These are phyloP conservation scores for Nothophoma quercina DNA, from an alignment of 2,329 filamentous ascomycete genomes.

Conservation along the genomic window DNA sequence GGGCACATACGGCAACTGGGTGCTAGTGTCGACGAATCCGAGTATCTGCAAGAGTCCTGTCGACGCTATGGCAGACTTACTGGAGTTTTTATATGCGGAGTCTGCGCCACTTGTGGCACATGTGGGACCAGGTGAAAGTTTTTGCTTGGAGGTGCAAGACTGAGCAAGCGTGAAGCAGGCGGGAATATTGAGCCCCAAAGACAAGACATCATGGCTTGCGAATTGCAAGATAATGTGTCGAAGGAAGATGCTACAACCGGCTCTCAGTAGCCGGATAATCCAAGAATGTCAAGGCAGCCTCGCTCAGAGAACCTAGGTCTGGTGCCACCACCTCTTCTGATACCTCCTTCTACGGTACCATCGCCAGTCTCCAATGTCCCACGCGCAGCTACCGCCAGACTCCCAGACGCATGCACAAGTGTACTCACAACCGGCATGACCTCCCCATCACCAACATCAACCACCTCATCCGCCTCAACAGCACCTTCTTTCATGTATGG, in stretches of 20 bases:
- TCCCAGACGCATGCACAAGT: constrained; percentile 35
- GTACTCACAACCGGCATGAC: constrained; percentile 30
- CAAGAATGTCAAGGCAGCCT: constrained; percentile 38
- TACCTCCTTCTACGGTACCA: background rate
- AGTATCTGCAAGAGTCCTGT: background rate
- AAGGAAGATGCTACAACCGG: too few relatives aligned
- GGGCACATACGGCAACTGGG: background rate
- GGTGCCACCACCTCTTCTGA: constrained; percentile 19
- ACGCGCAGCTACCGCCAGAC: constrained; percentile 34
- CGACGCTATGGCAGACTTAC: constrained; percentile 2
- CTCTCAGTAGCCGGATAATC: constrained; percentile 20
- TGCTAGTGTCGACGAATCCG: background rate
- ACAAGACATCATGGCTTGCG: background rate
- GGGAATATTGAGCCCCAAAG: background rate
- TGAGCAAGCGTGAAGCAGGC: background rate
- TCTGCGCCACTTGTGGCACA: too few relatives aligned
- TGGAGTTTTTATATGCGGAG: background rate
- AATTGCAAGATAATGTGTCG: background rate
- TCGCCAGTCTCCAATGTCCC: constrained; percentile 21
- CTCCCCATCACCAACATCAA: constrained; percentile 21
- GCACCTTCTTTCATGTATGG: constrained; percentile 39
- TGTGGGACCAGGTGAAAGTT: too few relatives aligned
- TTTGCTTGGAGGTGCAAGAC: too few relatives aligned
- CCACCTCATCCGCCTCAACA: constrained; percentile 48
- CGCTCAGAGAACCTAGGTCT: constrained; percentile 27